phyloP scores from a whole-genome alignment of 2,329 filamentous ascomycete genomes.

The Curvularia eragrostidis region DNA sequence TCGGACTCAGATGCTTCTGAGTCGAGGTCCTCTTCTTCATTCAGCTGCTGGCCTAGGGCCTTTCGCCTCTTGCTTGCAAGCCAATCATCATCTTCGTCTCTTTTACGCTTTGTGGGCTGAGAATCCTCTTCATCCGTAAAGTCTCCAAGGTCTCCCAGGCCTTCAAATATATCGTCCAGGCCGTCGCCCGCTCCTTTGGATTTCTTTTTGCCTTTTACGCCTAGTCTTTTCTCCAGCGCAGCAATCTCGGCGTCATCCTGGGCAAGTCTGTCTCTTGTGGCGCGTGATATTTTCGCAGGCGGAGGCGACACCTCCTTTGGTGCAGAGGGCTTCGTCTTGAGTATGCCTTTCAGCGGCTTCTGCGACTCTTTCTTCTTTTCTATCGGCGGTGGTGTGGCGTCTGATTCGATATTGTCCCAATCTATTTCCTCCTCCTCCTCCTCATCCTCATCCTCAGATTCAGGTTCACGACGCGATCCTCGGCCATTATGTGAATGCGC shows the following conservation, averaged over 20 bases:
- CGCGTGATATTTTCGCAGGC: slow-evolving; percentile 42
- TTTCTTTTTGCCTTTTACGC: slow-evolving; percentile 75
- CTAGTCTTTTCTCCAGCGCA: slow-evolving; percentile 84
- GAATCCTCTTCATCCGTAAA: slow-evolving; percentile 56
- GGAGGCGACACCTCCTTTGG: slow-evolving; percentile 24
- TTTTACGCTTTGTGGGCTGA: slow-evolving; percentile 61
- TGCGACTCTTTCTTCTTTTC: slow-evolving; percentile 28
- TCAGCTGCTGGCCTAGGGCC: slow-evolving; percentile 43
- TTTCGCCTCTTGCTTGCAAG: slow-evolving; percentile 64
- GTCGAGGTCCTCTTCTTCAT: slow-evolving; percentile 38
- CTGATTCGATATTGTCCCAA: slow-evolving; percentile 46
- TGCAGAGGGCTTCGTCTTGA: slow-evolving; percentile 30
- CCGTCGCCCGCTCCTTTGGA: slow-evolving; percentile 81
- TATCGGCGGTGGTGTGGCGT: slow-evolving; percentile 29
- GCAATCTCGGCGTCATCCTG: slow-evolving; percentile 90
- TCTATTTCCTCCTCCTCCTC: slow-evolving; percentile 36
- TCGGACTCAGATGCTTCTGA: slow-evolving; percentile 29
- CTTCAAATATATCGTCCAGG: slow-evolving; percentile 77
- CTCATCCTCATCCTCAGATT: slow-evolving; percentile 33
- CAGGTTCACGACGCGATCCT: slow-evolving; percentile 17
- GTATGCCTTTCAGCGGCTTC: slow-evolving; percentile 41
- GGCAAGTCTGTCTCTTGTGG: slow-evolving; percentile 66
- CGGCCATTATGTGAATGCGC: slow-evolving; percentile 27
- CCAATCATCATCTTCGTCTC: slow-evolving; percentile 67
- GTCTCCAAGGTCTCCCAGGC: slow-evolving; percentile 64